A percentile compares a stretch with the other conserved stretches of the same genome.
Evolutionary conservation across 2,329 filamentous ascomycete species (phyloP).

Genomic region (Trichophaea hybrida): DNA sequence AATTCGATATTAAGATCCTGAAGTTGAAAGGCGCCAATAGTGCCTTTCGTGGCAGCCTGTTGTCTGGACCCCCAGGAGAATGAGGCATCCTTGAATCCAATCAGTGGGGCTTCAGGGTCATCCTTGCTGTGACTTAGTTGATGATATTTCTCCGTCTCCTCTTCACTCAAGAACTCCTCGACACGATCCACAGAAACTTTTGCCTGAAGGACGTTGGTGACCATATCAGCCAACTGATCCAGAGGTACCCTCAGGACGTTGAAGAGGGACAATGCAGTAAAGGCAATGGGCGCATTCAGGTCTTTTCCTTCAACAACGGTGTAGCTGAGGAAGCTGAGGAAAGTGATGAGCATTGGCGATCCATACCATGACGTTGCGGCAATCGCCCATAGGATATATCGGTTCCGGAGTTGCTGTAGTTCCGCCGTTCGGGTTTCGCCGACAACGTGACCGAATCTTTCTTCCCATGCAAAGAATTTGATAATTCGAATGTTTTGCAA

Average conservation of each 20-base stretch:
- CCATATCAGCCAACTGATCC: slow-evolving; percentile 95
- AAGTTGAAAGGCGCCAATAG: slow-evolving; percentile 57
- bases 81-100: slow-evolving; percentile 72
- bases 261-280: slow-evolving; percentile 91
- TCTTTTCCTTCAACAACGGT: slow-evolving; percentile 80
- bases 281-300: slow-evolving; percentile 80
- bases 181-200: slow-evolving; percentile 95
- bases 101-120: slow-evolving; percentile 54
- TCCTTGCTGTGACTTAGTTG: slow-evolving; percentile 52
- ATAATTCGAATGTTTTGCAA: slow-evolving; percentile 96
- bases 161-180: slow-evolving; percentile 81
- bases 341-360: slow-evolving; percentile 86
- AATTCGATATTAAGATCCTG: slow-evolving; percentile 76
- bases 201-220: slow-evolving; percentile 92
- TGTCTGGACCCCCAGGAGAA: slow-evolving; percentile 69
- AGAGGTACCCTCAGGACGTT: slow-evolving; percentile 83
- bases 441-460: slow-evolving; percentile 71
- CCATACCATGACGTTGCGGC: slow-evolving; percentile 95
- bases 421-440: slow-evolving; percentile 76
- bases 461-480: slow-evolving; percentile 98
- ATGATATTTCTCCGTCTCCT: slow-evolving; percentile 88
- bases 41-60: slow-evolving; percentile 38
- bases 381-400: slow-evolving; percentile 81
- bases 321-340: slow-evolving; percentile 89
- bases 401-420: slow-evolving; percentile 59